phyloP scores from a whole-genome alignment of 208 protist species.

The Acanthamoeba culbertsoni region DNA sequence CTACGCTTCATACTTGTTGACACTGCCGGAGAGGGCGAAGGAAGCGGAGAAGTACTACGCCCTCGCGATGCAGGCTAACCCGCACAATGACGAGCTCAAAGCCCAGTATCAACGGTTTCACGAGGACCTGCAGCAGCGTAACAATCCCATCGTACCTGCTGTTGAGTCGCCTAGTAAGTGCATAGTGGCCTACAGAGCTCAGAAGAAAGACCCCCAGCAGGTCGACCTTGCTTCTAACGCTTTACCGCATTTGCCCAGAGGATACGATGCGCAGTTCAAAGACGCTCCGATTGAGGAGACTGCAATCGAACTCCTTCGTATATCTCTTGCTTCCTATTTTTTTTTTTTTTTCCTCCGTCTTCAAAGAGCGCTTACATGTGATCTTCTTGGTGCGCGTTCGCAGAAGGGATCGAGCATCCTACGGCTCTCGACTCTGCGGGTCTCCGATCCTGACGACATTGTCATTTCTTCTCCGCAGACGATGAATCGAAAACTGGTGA shows the following conservation, averaged over 20 bases:
- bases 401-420: background rate
- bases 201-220: too few relatives aligned
- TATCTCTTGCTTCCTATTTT: background rate
- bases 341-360: too few relatives aligned
- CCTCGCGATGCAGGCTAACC: constrained; percentile 42
- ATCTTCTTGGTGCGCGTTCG: background rate
- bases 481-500: background rate
- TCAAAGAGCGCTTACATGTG: background rate
- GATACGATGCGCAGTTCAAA: background rate
- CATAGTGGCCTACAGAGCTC: too few relatives aligned
- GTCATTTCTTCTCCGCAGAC: constrained; percentile 44
- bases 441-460: background rate
- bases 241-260: background rate
- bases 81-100: constrained; percentile 27
- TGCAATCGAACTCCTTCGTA: background rate
- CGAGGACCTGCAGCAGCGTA: background rate
- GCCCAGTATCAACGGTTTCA: constrained; percentile 9
- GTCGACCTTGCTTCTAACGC: too few relatives aligned
- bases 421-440: background rate
- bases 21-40: background rate
- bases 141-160: background rate
- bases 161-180: too few relatives aligned
- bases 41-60: constrained; percentile 50
- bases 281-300: background rate
- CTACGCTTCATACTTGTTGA: background rate